Base-by-base conservation (phyloP, 83 land plant species). In the Picea abies region DNA sequence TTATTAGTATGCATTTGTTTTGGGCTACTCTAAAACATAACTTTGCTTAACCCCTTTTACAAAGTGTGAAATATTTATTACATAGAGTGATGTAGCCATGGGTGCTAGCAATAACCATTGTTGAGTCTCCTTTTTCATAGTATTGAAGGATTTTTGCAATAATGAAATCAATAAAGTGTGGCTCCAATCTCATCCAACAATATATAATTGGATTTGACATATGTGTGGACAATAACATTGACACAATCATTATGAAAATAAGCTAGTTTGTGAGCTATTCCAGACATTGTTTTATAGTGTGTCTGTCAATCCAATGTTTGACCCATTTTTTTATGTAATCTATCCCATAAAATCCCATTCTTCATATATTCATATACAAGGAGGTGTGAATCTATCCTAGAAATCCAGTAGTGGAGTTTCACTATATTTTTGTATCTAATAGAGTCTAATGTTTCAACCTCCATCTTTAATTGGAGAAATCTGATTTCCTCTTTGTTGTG, bases 171-270 rank as follows among this genome's bases (percentile, higher is more conserved):
- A 88, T 85, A 49, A 88, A 80, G 19, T 82, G 19, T 17, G 90
- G 84, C 80, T 88, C 76, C 60, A 82, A 76, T 22, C 39, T 79
- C 85, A 67, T 85, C 85, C 62, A 88, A 76, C 32, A 85, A 65
- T 37, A 88, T 88, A 66, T 88, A 83, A 29, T 69, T 85, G 67
- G 83, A 82, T 79, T 88, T 88, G 16, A 88, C 83, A 20, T 85
- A 85, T 26, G 85, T 81, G 80, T 88, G 90, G 17, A 88, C 35
- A 70, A 88, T 83, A 17, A 85, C 76, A 20, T 79, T 63, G 3
- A 78, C 80, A 64, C 83, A 91, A 79, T 91, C 93, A 69, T 93
- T 93, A 67, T 93, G 95, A 66, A 93, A 75, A 56, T 91, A 93
- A 0, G 83, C 76, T 47, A 88, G 61, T n/a, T 83, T 88, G 41